Base-by-base conservation (phyloP, 75 land plant species). In the Pseudotsuga menziesii region DNA sequence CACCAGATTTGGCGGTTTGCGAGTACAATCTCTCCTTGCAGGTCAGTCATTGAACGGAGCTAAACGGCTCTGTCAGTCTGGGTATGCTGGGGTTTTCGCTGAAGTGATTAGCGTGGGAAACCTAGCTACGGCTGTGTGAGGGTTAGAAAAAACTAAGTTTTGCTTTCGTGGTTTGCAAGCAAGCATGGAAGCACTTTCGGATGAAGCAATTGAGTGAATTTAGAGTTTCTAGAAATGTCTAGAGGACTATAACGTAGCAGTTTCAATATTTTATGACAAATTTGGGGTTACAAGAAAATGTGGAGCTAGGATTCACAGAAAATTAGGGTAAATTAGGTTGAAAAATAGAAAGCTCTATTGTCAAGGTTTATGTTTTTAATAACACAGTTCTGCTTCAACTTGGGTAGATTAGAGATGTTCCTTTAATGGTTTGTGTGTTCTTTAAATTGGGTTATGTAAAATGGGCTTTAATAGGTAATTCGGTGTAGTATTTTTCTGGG, bases 11-110 rank as follows among this genome's bases (percentile, higher is more conserved):
- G 48, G 48, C 44, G 72, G 69, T 5, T 35, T 61, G 39, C 41
- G 11, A 20, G 48, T 69, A 3, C 52, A 5, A 39, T 15, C 48
- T n/a, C 23, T 0, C 54, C 41, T 69, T 69, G n/a, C 72, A 69
- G 72, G 72, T 69, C 23, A 69, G 72, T 69, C n/a, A 32, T 36
- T 32, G 69, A 16, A 29, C 69, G 32, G n/a, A 48, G 69, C 35
- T 64, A 1, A 35, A 64, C 69, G 17, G 69, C 5, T 32, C 19
- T 5, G 17, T 17, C 19, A 32, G 16, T 64, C 17, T 32, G 4
- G n/a, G 48, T 20, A 2, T 69, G 20, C 41, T 2, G 44, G 44
- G 54, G 54, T 69, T 61, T 61, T 61, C 25, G 64, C 64, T 25
- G 15, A 26, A 23, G 27, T 25, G 11, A 41, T 9, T 39, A 22